Evolutionary conservation across 176 grass and related monocot genomes (phyloP).

Genomic region (Avena insularis): DNA sequence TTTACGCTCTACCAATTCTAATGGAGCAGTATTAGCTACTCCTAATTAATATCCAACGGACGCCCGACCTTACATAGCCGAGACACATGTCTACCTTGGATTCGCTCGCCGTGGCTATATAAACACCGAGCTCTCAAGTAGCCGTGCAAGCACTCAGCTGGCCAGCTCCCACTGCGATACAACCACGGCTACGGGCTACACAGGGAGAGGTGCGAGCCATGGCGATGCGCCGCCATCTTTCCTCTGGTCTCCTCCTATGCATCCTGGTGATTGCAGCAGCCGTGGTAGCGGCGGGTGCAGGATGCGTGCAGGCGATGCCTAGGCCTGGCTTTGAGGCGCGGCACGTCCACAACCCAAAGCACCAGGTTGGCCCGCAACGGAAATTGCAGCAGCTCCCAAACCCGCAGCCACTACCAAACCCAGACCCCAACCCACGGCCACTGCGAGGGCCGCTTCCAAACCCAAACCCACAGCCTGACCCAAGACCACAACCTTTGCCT

Average conservation of each 20-base stretch:
- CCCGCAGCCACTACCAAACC: not conserved
- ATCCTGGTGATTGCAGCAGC: not conserved
- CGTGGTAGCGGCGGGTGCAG: not conserved
- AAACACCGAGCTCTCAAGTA: not conserved
- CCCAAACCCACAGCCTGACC: not conserved
- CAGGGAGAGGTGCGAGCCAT: not conserved
- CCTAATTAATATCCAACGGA: not conserved
- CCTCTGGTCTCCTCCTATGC: not conserved
- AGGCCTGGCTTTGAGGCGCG: not conserved
- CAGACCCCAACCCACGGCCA: not conserved
- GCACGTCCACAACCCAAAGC: not conserved
- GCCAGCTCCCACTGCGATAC: not conserved
- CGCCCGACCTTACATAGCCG: not conserved
- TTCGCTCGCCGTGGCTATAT: conserved; percentile 29
- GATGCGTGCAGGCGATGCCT: not conserved
- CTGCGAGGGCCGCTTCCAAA: not conserved
- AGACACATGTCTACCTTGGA: not conserved
- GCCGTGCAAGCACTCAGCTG: not conserved
- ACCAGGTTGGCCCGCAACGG: not conserved
- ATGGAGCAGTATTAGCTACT: conserved; percentile 7
- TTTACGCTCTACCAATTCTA: conserved; percentile 18
- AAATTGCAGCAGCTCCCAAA: not conserved
- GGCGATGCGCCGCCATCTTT: not conserved
- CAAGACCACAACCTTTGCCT: not conserved
- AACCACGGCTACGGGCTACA: not conserved